phyloP scores from a whole-genome alignment of 2,329 filamentous ascomycete genomes.

The Neonectria punicea region DNA sequence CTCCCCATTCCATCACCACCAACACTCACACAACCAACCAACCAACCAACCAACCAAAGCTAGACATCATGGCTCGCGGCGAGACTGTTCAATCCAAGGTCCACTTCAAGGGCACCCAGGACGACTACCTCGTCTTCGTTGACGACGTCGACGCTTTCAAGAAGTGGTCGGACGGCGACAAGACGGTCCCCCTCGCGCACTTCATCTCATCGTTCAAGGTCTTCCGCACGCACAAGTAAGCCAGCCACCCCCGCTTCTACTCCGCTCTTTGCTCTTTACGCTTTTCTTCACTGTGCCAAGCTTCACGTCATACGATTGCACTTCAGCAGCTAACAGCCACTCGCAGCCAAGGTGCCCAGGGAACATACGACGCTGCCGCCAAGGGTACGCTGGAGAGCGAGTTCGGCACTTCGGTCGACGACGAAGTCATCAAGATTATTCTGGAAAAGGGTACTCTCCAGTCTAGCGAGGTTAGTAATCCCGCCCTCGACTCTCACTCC shows the following conservation, averaged over 20 bases:
- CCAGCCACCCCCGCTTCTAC: slow-evolving; percentile 50
- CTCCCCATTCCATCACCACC: slow-evolving; percentile 1
- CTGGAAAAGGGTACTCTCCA: slow-evolving; percentile 79
- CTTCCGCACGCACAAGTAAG: slow-evolving; percentile 90
- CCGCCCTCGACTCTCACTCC: neutral
- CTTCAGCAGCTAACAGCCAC: slow-evolving; percentile 24
- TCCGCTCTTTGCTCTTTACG: neutral
- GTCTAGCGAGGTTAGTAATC: slow-evolving; percentile 60
- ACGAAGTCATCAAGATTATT: slow-evolving; percentile 85
- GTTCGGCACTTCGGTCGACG: slow-evolving; percentile 83
- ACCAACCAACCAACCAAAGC: slow-evolving; percentile 27
- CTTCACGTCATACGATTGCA: neutral
- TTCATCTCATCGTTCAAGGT: slow-evolving; percentile 91
- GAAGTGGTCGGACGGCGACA: slow-evolving; percentile 82
- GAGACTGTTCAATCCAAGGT: slow-evolving; percentile 79
- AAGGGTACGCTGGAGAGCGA: slow-evolving; percentile 82
- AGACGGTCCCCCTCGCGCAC: slow-evolving; percentile 80
- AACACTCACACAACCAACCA: slow-evolving; percentile 16
- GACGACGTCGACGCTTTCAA: slow-evolving; percentile 71
- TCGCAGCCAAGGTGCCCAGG: slow-evolving; percentile 84
- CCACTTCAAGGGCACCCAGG: slow-evolving; percentile 80
- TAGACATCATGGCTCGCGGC: slow-evolving; percentile 71
- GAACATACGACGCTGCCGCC: slow-evolving; percentile 79
- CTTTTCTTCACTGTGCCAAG: neutral
- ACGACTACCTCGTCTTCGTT: slow-evolving; percentile 70